Evolutionary conservation across 169 alveolate genomes (phyloP).

Genomic region (Cryptosporidium ubiquitum): DNA sequence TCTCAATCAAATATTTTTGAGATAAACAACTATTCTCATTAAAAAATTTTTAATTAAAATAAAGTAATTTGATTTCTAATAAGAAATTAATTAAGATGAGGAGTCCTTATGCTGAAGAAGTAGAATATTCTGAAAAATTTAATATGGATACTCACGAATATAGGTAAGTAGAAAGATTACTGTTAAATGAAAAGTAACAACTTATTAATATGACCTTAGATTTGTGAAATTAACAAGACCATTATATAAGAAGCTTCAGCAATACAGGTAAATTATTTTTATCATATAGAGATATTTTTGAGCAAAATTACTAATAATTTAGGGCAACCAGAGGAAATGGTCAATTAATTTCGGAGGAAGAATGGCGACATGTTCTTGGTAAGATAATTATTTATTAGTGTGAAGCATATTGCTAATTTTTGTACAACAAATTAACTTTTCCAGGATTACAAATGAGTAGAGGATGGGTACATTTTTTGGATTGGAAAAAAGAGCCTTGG

Average conservation of each 20-base stretch:
- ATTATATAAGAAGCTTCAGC: constrained; percentile 64
- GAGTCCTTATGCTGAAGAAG: constrained; percentile 74
- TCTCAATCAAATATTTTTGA: neutral
- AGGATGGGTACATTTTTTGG: constrained; percentile 73
- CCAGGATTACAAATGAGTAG: constrained; percentile 71
- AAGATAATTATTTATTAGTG: neutral
- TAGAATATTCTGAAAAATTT: constrained; percentile 69
- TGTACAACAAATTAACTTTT: neutral
- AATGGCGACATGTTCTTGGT: constrained; percentile 75
- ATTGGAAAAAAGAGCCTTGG: constrained; percentile 74
- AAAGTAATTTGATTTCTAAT: neutral
- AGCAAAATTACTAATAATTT: neutral
- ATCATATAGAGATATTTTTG: neutral
- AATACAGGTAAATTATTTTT: constrained; percentile 46
- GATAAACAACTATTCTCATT: neutral
- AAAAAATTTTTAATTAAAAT: neutral
- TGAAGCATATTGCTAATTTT: neutral
- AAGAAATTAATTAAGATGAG: constrained; percentile 29
- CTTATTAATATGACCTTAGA: neutral
- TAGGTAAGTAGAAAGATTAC: constrained; percentile 14
- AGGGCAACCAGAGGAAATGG: constrained; percentile 73
- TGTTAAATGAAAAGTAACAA: neutral
- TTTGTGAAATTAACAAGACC: constrained; percentile 71
- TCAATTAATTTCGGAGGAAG: constrained; percentile 62
- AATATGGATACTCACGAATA: constrained; percentile 73